Base-by-base conservation (phyloP, 306 rosid species). In the Arachis stenosperma region DNA sequence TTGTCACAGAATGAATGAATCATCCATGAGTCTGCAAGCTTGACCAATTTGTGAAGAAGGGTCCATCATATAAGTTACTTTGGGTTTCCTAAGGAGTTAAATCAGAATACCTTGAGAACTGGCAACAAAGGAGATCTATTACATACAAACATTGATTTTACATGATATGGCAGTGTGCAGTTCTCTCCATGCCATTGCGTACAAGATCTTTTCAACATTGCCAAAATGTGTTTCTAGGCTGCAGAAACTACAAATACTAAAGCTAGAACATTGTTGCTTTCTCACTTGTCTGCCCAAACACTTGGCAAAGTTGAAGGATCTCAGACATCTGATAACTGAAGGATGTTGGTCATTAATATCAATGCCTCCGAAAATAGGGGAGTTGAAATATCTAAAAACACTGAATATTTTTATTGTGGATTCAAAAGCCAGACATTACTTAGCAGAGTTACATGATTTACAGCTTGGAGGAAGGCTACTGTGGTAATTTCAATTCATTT, bases 1-100 rank as follows among this genome's bases (percentile, higher is more conserved):
- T 40, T 74, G 61, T 42, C 59, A 59, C 70, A 70, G 77, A 86
- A 79, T 73, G 33, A 75, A 71, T 75, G 87, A 79, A 78, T 78
- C 86, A 84, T 79, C 37, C n/a, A n/a, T n/a, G n/a, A n/a, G n/a
- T n/a, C n/a, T n/a, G n/a, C n/a, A n/a, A n/a, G n/a, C n/a, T n/a
- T n/a, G n/a, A n/a, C n/a, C n/a, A n/a, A n/a, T n/a, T n/a, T n/a
- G n/a, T n/a, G n/a, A n/a, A n/a, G n/a, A n/a, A n/a, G n/a, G n/a
- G n/a, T n/a, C n/a, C n/a, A n/a, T n/a, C n/a, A n/a, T n/a, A n/a
- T n/a, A n/a, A n/a, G n/a, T n/a, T n/a, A n/a, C n/a, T n/a, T n/a
- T n/a, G n/a, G n/a, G n/a, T n/a, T n/a, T n/a, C n/a, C n/a, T n/a
- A n/a, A n/a, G n/a, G n/a, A n/a, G n/a, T n/a, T n/a, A n/a, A n/a